Base-by-base conservation (phyloP, 352 stramenopile species). In the Aphanomyces euteiches region DNA sequence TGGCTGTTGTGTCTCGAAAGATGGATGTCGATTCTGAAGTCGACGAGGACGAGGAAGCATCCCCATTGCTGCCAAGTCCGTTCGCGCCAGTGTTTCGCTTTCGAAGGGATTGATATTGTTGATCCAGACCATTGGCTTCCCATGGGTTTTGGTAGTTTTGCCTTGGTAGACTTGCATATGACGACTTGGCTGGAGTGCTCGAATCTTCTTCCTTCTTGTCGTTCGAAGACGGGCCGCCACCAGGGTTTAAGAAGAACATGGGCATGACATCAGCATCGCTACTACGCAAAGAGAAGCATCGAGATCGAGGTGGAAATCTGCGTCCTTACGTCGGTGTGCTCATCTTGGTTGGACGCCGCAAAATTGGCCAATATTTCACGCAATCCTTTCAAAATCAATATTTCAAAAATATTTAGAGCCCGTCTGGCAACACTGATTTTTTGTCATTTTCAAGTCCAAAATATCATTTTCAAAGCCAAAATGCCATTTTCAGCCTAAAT, bases 91-190 rank as follows among this genome's bases (percentile, higher is more conserved):
- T 34, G 8, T n/a, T 34, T 34, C 64, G 64, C 28, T 56, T 47
- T 17, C 64, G 64, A 64, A 70, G 64, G 34, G 64, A 70, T 37
- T 70, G 64, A 50, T 70, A 70, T 61, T 70, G 64, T 47, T 58
- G 64, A 39, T 70, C 64, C 36, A 70, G 39, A 7, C 64, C 64
- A 61, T 70, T 70, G n/a, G 43, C 28, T 21, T 70, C 64, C 64
- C 64, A 70, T 60, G 64, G 64, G 36, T 54, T 70, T 43, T 70
- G 64, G 54, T 70, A 70, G 34, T 70, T 70, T 47, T 61, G 64
- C 8, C 8, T 19, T 3, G 43, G 64, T 36, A 70, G 53, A 43
- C 61, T 61, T 6, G 64, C 64, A 36, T 64, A 56, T 6, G 64
- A 61, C 15, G 64, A 70, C 47, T 70, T 70, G 45, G 53, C 39